Evolutionary conservation across 352 stramenopile genomes (phyloP), one percentile per base, ranked within the genome.

Genomic region (Phytophthora capsici): DNA sequence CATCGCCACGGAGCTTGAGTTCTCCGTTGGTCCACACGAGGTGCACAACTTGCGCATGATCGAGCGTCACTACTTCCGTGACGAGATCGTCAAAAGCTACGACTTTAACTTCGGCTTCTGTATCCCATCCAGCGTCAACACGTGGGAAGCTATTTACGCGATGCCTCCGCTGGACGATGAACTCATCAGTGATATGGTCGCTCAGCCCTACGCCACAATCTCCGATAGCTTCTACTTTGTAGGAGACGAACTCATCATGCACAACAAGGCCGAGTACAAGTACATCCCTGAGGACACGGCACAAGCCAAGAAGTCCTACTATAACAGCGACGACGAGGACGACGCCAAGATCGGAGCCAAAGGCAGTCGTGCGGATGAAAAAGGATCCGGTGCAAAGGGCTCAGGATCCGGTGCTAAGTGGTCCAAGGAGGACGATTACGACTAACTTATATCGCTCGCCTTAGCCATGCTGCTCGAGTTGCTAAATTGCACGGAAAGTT

Each of bases 221-320:
- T 98, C 91, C 23, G 94, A 98, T 79, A 98, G 84, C 61, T 99
- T 98, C 71, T 99, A 98, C 78, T 98, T 98, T 65, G 91, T 98
- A 36, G 91, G 91, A 54, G 87, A 98, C 65, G 87, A 98, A 74
- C 86, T 99, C 44, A 97, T 98, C 58, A 98, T 99, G 93, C 94
- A 98, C 79, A 98, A 98, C 80, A 97, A 97, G 67, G 88, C 89
- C 66, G 88, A 94, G 77, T 97, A 97, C 81, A 94, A 97, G 75
- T 98, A 98, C 83, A 86, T 96, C 23, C 37, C 77, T n/a, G 90
- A 98, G 70, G 91, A 98, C 58, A 82, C 73, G 8, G 89, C 92
- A 22, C 89, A 98, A 71, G 84, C 89, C 48, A 98, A 98, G 72
- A 91, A 91, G 52, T 97, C 83, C 46, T 98, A 98, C 69, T 91